Evolutionary conservation across 257 asterid species (phyloP).

Genomic region (Solanum ahanhuiri): DNA sequence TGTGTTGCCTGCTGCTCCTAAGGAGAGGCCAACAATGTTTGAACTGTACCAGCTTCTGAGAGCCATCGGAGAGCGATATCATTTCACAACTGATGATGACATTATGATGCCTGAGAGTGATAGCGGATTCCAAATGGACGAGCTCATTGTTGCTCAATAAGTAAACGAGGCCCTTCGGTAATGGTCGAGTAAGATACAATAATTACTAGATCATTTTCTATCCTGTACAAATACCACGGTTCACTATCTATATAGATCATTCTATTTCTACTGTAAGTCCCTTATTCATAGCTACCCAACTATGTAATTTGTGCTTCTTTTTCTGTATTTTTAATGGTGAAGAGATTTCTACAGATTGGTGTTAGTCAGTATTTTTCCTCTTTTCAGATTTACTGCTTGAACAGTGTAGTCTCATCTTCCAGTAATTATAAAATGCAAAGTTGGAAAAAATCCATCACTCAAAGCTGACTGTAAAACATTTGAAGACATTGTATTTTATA

Average conservation of each 20-base stretch:
- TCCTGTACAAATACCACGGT: constrained; percentile 2
- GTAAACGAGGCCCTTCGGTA: constrained; percentile 6
- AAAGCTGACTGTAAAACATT: not conserved
- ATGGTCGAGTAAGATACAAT: not conserved
- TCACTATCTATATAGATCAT: not conserved
- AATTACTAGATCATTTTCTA: constrained; percentile 1
- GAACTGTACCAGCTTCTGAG: constrained; percentile 78
- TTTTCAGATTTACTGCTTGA: not conserved
- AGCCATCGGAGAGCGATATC: constrained; percentile 57
- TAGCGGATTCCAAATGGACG: constrained; percentile 35
- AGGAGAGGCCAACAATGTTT: constrained; percentile 85
- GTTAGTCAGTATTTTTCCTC: not conserved
- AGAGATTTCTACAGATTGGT: not conserved
- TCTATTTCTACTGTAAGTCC: not conserved
- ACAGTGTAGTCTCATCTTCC: not conserved
- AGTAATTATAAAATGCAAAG: not conserved
- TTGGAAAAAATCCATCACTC: not conserved
- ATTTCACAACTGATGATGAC: constrained; percentile 59
- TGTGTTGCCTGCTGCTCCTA: constrained; percentile 41
- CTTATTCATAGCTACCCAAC: not conserved
- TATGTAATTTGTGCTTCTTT: not conserved
- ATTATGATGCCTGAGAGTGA: constrained; percentile 38
- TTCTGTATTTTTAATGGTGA: not conserved
- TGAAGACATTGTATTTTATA: not conserved
- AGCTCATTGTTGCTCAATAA: constrained; percentile 79